A percentile compares a stretch with the other conserved stretches of the same genome.
Evolutionary conservation across 148 eudicot genomes (phyloP).

Genomic region (Diospyros lotus): DNA sequence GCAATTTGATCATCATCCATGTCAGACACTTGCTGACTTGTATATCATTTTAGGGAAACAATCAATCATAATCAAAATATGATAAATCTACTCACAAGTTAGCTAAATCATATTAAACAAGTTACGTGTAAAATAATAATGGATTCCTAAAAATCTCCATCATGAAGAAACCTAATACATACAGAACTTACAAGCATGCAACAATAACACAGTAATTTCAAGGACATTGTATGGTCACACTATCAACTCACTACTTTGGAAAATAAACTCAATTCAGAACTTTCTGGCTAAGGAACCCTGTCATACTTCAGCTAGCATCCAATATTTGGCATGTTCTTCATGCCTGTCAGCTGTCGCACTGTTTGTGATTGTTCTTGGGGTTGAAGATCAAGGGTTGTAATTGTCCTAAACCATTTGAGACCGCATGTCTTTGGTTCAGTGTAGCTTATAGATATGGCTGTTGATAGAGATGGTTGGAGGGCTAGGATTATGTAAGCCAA

Average conservation of each 20-base stretch:
- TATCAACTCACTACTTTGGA: not conserved
- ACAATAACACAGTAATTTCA: not conserved
- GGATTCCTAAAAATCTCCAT: not conserved
- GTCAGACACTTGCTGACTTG: too few relatives aligned
- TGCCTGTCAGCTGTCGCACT: not conserved
- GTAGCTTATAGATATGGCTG: too few relatives aligned
- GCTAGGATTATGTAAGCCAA: too few relatives aligned
- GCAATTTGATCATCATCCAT: too few relatives aligned
- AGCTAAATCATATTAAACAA: not conserved
- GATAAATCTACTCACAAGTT: not conserved
- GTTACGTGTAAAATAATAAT: not conserved
- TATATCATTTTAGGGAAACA: too few relatives aligned
- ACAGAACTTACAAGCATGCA: not conserved
- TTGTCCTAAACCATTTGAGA: too few relatives aligned
- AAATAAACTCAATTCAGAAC: slow-evolving; percentile 1
- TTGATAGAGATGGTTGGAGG: too few relatives aligned
- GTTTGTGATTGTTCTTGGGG: too few relatives aligned
- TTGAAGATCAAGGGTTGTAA: too few relatives aligned
- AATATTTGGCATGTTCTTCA: too few relatives aligned
- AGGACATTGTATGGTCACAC: not conserved
- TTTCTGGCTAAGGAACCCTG: not conserved
- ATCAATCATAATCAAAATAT: not conserved
- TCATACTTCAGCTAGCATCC: not conserved
- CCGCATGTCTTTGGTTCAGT: too few relatives aligned
- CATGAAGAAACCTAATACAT: not conserved